These are phyloP conservation scores for Scheffersomyces quercinus DNA, from an alignment of 1,139 yeast genomes.

Conservation along the genomic window DNA sequence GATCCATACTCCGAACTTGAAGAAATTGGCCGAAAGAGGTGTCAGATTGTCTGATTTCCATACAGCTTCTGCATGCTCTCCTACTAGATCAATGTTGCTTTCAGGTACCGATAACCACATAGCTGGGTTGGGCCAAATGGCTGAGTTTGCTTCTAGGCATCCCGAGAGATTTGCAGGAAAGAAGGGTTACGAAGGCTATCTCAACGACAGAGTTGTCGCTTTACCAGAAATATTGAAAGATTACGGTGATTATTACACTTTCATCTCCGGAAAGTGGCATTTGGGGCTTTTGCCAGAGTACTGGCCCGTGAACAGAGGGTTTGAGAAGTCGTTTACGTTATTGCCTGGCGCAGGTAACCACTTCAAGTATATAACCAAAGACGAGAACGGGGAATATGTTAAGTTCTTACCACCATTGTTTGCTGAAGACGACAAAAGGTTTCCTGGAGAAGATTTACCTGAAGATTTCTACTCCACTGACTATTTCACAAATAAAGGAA, in stretches of 20 bases:
- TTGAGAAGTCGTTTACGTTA: conserved; percentile 49
- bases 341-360: conserved; percentile 64
- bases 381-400: conserved; percentile 21
- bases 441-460: conserved; percentile 42
- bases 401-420: conserved; percentile 36
- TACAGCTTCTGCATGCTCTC: conserved; percentile 67
- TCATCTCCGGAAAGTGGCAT: conserved; percentile 61
- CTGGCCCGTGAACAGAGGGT: conserved; percentile 55
- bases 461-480: conserved; percentile 50
- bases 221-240: conserved; percentile 54
- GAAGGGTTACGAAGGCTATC: conserved; percentile 60
- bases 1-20: conserved; percentile 55
- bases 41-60: conserved; percentile 57
- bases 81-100: conserved; percentile 61
- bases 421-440: conserved; percentile 33
- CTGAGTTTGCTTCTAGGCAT: conserved; percentile 41
- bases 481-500: conserved; percentile 44
- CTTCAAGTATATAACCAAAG: conserved; percentile 47
- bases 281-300: conserved; percentile 49
- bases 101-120: conserved; percentile 64
- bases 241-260: conserved; percentile 46
- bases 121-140: conserved; percentile 64
- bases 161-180: conserved; percentile 44
- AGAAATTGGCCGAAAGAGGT: conserved; percentile 45
- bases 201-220: conserved; percentile 54